Evolutionary conservation across 1,284 basidiomycete species (phyloP), one percentile per base, ranked within the genome.

Genomic region (Heterobasidion occidentale): DNA sequence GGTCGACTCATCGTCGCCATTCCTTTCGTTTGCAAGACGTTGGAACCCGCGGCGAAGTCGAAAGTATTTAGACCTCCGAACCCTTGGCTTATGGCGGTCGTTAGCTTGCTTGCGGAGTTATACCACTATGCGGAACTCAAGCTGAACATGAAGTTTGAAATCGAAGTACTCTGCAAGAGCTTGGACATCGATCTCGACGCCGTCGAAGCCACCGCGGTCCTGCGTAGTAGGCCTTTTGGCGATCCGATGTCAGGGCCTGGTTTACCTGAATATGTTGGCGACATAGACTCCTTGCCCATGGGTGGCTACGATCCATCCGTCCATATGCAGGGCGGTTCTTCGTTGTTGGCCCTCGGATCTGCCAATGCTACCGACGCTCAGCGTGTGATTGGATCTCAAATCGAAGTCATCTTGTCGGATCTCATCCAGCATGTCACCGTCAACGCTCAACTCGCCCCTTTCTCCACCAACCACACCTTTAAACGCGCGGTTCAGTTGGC

Each of bases 111-210:
- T 52, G 92, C 88, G 46, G 97, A 99, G 72, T 81, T 99, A 19
- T 99, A 99, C 71, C 93, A 96, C 68, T 97, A 88, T 64, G 96
- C 94, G 3, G 95, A 99, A 65, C 80, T 99, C 60, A 97, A 98
- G 74, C 79, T 99, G 59, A 98, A 98, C 69, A 80, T 96, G 69
- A 99, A 98, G 71, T 99, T 99, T 67, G 97, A 99, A 74, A 99
- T 99, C 61, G 97, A 99, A 72, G 89, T 98, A 36, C 76, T 99
- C 9, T 99, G 96, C 80, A 96, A 94, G 71, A 84, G 85, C 47
- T 83, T 99, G 36, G 87, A 90, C 36, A 83, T 99, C 61, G 88
- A 96, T 66, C 81, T 99, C 48, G 92, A 92, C 68, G 74, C 86
- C 11, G 78, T 99, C 47, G 91, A 97, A 68, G 87, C 92, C 2